Evolutionary conservation across 352 stramenopile genomes (phyloP).

Genomic region (Aphanomyces astaci): DNA sequence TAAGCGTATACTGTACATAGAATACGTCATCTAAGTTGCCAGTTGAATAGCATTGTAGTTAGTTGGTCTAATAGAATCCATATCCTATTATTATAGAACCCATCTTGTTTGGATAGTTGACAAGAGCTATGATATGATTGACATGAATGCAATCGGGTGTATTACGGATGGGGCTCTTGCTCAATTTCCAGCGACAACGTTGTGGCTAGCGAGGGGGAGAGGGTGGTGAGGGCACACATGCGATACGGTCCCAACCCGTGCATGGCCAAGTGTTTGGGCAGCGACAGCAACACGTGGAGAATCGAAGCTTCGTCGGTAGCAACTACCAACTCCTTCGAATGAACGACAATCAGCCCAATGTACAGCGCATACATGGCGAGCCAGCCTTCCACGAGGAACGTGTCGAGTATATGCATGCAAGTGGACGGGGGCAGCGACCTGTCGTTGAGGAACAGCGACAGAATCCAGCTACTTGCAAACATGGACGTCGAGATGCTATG

Average conservation of each 20-base stretch:
- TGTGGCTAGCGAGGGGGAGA: background rate
- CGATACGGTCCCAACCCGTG: constrained; percentile 2
- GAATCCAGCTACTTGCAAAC: constrained; percentile 13
- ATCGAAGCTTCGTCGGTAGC: background rate
- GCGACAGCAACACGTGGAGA: background rate
- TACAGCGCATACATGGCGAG: constrained; percentile 10
- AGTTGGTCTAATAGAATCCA: no score
- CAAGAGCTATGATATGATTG: no score
- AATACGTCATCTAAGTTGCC: no score
- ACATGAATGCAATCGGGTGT: no score
- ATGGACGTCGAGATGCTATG: constrained; percentile 2
- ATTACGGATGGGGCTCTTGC: background rate
- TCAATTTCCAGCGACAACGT: background rate
- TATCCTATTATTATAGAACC: no score
- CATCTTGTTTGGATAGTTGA: no score
- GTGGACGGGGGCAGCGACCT: background rate
- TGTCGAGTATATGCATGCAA: constrained; percentile 9
- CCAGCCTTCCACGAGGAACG: constrained; percentile 7
- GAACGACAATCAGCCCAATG: constrained; percentile 2
- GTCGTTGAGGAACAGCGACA: constrained; percentile 16
- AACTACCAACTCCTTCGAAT: background rate
- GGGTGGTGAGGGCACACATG: background rate
- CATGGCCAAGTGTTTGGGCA: background rate
- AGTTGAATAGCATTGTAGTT: no score
- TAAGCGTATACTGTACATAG: no score